A percentile compares a stretch with the other conserved stretches of the same genome.
phyloP scores from a whole-genome alignment of 2,329 filamentous ascomycete species.

The Pseudogymnoascus sp. region DNA sequence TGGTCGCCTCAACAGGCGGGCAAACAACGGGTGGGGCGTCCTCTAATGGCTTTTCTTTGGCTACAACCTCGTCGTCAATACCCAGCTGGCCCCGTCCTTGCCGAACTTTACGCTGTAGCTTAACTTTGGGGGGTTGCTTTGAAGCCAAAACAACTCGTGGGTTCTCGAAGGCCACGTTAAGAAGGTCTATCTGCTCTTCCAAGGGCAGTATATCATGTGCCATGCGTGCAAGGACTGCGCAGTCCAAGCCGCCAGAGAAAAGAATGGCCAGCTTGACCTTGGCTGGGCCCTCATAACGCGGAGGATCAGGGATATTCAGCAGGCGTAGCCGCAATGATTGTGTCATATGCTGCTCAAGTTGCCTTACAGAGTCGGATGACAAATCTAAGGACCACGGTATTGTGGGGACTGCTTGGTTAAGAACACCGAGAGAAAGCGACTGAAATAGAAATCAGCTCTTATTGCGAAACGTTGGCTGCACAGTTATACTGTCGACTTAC shows the following conservation, averaged over 20 bases:
- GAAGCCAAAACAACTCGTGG: conserved; percentile 59
- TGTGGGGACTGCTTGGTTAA: conserved; percentile 32
- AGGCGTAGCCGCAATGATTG: conserved; percentile 58
- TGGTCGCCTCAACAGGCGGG: conserved; percentile 12
- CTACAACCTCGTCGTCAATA: background rate
- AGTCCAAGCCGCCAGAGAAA: conserved; percentile 93
- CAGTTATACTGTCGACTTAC: conserved; percentile 15
- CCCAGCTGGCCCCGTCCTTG: background rate
- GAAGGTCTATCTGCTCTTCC: conserved; percentile 67
- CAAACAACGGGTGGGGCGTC: background rate
- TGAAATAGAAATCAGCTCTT: conserved; percentile 7
- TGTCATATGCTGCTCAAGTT: conserved; percentile 46
- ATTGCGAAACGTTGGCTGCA: background rate
- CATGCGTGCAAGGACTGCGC: conserved; percentile 75
- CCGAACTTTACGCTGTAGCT: conserved; percentile 14
- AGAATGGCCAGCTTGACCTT: conserved; percentile 63
- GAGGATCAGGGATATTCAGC: conserved; percentile 54
- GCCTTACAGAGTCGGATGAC: conserved; percentile 42
- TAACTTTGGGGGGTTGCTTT: conserved; percentile 29
- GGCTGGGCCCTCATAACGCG: conserved; percentile 23
- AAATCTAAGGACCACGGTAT: conserved; percentile 25
- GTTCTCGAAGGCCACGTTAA: conserved; percentile 97
- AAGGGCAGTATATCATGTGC: conserved; percentile 65
- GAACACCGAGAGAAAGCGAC: conserved; percentile 19
- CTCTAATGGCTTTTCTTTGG: background rate